These are phyloP conservation scores for Colletotrichum australisinense DNA, from an alignment of 2,329 filamentous ascomycete species.

Conservation along the genomic window DNA sequence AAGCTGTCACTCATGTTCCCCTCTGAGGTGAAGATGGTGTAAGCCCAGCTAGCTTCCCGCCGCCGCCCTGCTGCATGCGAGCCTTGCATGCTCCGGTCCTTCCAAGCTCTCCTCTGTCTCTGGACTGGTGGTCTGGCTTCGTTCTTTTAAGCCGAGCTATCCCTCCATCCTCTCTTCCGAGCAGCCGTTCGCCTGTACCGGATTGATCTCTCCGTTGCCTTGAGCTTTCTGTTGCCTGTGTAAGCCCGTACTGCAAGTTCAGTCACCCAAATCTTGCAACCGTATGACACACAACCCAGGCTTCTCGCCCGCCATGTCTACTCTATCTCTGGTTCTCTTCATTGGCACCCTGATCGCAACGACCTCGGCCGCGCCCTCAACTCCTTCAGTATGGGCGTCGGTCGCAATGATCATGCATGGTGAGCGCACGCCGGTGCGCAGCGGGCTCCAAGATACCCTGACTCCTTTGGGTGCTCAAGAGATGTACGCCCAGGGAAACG, in stretches of 20 bases:
- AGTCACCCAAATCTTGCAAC: background rate
- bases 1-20: background rate
- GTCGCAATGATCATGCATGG: slow-evolving; percentile 63
- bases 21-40: background rate
- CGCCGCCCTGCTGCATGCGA: slow-evolving; percentile 7
- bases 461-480: slow-evolving; percentile 67
- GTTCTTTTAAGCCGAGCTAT: slow-evolving; percentile 16
- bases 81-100: background rate
- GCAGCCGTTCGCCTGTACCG: background rate
- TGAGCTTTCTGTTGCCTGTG: background rate
- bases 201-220: background rate
- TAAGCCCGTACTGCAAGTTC: background rate
- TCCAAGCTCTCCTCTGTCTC: background rate
- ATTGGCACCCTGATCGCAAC: slow-evolving; percentile 40
- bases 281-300: background rate
- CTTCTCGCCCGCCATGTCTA: slow-evolving; percentile 35
- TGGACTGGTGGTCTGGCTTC: background rate
- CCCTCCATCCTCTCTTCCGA: background rate
- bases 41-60: background rate
- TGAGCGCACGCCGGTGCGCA: slow-evolving; percentile 60
- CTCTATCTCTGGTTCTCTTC: slow-evolving; percentile 36
- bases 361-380: slow-evolving; percentile 45
- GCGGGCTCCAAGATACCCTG: slow-evolving; percentile 47
- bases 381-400: slow-evolving; percentile 60
- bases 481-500: slow-evolving; percentile 58